Base-by-base conservation (phyloP, 768 basidiomycete species). In the Hypholoma fasciculare region DNA sequence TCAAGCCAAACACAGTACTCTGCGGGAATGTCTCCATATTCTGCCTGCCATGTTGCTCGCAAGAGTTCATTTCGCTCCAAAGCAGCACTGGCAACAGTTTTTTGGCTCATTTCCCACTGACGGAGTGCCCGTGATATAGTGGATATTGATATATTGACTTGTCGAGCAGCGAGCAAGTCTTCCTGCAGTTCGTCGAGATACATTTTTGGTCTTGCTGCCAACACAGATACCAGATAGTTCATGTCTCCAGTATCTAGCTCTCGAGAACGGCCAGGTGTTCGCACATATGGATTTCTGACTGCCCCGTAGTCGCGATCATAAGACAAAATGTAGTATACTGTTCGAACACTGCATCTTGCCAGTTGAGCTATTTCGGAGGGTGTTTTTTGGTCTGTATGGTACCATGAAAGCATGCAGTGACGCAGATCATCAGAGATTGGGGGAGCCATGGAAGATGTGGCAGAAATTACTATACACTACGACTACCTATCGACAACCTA, bases 11-110 rank as follows among this genome's bases (percentile, higher is more conserved):
- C 50, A 65, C 48, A 58, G 34, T 56, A 63, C 13, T 64, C 65
- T 36, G 51, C 47, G 26, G 59, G 62, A 38, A 63, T 63, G 49
- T 63, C 59, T 7, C 39, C 56, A 47, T 63, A 19, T 27, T n/a
- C 63, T 20, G 60, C 60, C 38, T 61, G 60, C 63, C 60, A 64
- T 17, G 60, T 61, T 49, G 48, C 48, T 36, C 69, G 53, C 1
- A 63, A 48, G 3, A 71, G 17, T 49, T 72, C 70, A 47, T 73
- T 69, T 8, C 65, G 51, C 53, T 74, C 72, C 3, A 64, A 6
- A 2, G 72, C 69, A 3, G 38, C 40, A 3, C 48, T 60, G 46
- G 67, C 55, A 7, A 73, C 61, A 4, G 58, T 49, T 47, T 74
- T 74, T 19, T 63, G 61, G 1, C 64, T 60, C 12, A 71, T 54